These are phyloP conservation scores for Xylaria castorea DNA, from an alignment of 495 filamentous ascomycete genomes.

Conservation along the genomic window DNA sequence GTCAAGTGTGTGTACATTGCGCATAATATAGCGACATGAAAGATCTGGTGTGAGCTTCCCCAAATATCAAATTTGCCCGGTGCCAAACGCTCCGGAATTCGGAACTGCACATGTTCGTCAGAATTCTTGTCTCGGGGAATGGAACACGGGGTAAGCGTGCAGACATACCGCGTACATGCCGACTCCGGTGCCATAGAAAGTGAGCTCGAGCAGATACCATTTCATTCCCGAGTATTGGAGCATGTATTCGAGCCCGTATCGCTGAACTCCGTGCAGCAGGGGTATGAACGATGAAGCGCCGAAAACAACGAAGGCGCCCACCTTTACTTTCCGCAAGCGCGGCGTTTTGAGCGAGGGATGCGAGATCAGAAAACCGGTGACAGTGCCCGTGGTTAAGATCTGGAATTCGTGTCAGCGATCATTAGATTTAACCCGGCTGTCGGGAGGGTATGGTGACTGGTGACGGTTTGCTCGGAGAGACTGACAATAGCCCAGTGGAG, in stretches of 20 bases:
- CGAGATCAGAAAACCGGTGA: slow-evolving; percentile 67
- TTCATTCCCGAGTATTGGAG: slow-evolving; percentile 41
- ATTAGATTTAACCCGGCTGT: background rate
- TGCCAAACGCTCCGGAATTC: slow-evolving; percentile 57
- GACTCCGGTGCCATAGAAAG: slow-evolving; percentile 15
- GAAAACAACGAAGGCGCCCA: slow-evolving; percentile 79
- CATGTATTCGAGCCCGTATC: slow-evolving; percentile 48
- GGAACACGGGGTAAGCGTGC: background rate
- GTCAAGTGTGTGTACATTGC: slow-evolving; percentile 53
- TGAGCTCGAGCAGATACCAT: slow-evolving; percentile 64
- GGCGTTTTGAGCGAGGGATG: slow-evolving; percentile 73
- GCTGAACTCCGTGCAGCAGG: slow-evolving; percentile 60
- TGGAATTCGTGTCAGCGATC: slow-evolving; percentile 36
- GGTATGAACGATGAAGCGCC: slow-evolving; percentile 69
- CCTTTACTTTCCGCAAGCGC: slow-evolving; percentile 72
- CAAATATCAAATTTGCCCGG: slow-evolving; percentile 68
- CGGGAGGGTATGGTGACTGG: too few species aligned
- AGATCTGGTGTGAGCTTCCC: slow-evolving; percentile 72
- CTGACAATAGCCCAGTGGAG: slow-evolving; percentile 75
- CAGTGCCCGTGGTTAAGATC: slow-evolving; percentile 71
- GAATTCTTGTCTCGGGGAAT: background rate
- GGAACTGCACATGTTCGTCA: slow-evolving; percentile 30
- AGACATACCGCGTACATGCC: background rate
- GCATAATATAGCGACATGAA: slow-evolving; percentile 66
- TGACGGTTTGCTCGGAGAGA: background rate